Percentiles rank a stretch among this genome's conserved stretches.
Evolutionary conservation across 192 early-diverging fungal genomes (phyloP).

Genomic region (Gamsiella multidivaricata): DNA sequence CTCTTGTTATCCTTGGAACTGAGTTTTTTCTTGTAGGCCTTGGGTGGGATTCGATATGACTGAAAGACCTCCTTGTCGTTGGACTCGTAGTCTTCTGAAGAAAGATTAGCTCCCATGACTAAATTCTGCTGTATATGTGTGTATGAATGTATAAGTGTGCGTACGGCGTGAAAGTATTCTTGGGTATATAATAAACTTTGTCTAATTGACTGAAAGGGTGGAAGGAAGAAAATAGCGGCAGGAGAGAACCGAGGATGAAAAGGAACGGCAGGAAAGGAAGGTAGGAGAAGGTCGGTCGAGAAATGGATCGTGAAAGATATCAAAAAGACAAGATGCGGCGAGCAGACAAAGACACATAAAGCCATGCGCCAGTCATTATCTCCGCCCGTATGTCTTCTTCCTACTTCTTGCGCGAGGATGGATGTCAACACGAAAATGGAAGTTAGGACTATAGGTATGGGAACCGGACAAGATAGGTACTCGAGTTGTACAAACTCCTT

Average conservation of each 20-base stretch:
- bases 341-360: too few species aligned
- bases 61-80: slow-evolving; percentile 49
- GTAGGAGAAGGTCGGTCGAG: too few species aligned
- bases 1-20: neutral
- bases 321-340: too few species aligned
- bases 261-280: neutral
- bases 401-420: too few species aligned
- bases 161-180: neutral
- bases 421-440: too few species aligned
- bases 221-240: neutral
- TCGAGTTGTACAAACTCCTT: too few species aligned
- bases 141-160: neutral
- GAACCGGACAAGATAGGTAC: too few species aligned
- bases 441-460: too few species aligned
- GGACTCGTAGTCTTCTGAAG: slow-evolving; percentile 34
- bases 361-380: too few species aligned
- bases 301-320: too few species aligned
- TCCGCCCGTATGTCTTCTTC: too few species aligned
- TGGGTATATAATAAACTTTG: slow-evolving; percentile 11
- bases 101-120: slow-evolving; percentile 44
- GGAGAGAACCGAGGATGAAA: neutral
- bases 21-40: slow-evolving; percentile 47
- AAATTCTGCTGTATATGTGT: neutral
- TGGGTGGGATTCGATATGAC: slow-evolving; percentile 47
- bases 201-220: neutral